Conservation (phyloP, 768 basidiomycete species). For the Termitomyces sp. region DNA sequence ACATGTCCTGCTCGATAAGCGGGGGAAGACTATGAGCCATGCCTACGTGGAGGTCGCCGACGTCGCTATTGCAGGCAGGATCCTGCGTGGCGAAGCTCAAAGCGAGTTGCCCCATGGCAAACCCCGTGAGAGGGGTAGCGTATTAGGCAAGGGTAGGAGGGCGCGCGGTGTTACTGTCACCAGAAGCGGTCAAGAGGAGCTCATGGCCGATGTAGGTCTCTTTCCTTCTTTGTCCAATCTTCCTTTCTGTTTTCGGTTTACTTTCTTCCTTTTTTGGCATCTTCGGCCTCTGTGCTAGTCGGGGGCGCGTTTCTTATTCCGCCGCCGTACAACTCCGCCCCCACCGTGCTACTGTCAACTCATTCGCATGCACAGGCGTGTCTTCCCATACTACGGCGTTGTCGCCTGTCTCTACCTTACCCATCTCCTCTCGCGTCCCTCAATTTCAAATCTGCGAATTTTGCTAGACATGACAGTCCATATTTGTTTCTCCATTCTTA, state of each 20-base stretch:
- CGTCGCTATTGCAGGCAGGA: slow-evolving; percentile 59
- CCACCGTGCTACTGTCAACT: not conserved
- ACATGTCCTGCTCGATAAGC: slow-evolving; percentile 75
- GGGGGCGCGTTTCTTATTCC: not conserved
- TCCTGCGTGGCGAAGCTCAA: slow-evolving; percentile 55
- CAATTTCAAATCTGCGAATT: not conserved
- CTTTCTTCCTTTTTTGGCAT: not conserved
- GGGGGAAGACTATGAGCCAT: slow-evolving; percentile 83
- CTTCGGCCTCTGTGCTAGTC: not conserved
- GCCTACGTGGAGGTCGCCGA: slow-evolving; percentile 75
- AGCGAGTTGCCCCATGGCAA: slow-evolving; percentile 31
- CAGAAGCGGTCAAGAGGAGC: slow-evolving; percentile 72
- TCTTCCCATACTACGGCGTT: not conserved
- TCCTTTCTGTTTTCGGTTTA: not conserved
- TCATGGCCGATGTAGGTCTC: slow-evolving; percentile 72
- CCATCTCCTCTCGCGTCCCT: not conserved
- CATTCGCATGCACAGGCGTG: not conserved
- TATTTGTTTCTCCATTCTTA: not conserved
- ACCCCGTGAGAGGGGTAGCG: slow-evolving; percentile 46
- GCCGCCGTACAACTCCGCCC: too few species aligned
- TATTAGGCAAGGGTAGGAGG: slow-evolving; percentile 74
- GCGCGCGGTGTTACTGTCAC: slow-evolving; percentile 85
- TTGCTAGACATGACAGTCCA: not conserved
- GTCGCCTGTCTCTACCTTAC: not conserved
- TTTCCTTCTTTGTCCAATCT: not conserved